Conservation (phyloP, 164 flowering plant species). For the Aristolochia californica region DNA sequence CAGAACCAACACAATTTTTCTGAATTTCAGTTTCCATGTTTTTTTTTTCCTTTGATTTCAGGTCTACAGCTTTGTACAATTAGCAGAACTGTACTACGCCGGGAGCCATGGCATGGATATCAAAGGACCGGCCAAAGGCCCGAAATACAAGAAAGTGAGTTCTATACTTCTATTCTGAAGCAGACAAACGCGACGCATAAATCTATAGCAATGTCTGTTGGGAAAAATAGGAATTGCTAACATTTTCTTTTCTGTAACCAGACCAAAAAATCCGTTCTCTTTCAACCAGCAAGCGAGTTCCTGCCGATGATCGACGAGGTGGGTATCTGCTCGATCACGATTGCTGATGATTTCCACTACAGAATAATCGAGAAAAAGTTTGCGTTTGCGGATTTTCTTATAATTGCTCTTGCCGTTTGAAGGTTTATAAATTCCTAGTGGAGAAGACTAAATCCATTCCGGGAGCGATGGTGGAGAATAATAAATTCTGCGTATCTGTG, state of each 20-base stretch:
- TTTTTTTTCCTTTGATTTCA: conserved; percentile 7
- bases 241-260: neutral
- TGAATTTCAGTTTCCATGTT: neutral
- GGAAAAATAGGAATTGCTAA: neutral
- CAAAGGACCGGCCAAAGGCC: conserved; percentile 48
- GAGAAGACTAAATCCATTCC: conserved; percentile 64
- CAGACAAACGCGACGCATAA: neutral
- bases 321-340: too few relatives aligned
- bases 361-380: too few relatives aligned
- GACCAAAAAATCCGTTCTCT: conserved; percentile 9
- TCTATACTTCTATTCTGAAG: neutral
- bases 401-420: conserved; percentile 3
- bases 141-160: conserved; percentile 30
- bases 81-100: conserved; percentile 71
- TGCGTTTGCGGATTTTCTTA: neutral
- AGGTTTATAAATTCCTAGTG: conserved; percentile 54
- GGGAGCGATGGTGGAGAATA: conserved; percentile 83
- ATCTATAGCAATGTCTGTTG: neutral
- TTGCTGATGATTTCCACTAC: too few relatives aligned
- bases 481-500: conserved; percentile 87
- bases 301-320: conserved; percentile 19
- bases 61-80: conserved; percentile 58
- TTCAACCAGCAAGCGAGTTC: conserved; percentile 15
- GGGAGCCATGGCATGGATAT: conserved; percentile 98
- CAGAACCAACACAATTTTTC: neutral